These are phyloP conservation scores for Byssoonygena ceratinophila DNA, from an alignment of 2,329 filamentous ascomycete species.

Conservation along the genomic window DNA sequence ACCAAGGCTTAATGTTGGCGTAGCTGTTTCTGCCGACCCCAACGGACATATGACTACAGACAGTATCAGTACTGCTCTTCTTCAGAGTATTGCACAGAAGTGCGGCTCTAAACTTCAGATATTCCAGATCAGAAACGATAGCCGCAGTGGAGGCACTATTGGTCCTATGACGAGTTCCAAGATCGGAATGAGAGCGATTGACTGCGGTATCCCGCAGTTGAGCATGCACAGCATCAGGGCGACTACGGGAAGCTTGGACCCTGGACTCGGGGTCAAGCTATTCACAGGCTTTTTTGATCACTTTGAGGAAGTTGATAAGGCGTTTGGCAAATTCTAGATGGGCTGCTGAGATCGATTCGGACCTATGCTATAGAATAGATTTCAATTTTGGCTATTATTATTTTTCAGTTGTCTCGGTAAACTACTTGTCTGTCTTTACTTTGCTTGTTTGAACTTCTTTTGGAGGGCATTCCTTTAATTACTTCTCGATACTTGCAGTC, in stretches of 20 bases:
- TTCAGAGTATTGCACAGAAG: slow-evolving; percentile 67
- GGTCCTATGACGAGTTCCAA: slow-evolving; percentile 75
- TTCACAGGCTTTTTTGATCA: slow-evolving; percentile 83
- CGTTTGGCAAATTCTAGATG: slow-evolving; percentile 48
- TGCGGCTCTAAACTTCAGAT: slow-evolving; percentile 62
- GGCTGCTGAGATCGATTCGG: background rate
- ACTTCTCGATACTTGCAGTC: too few relatives aligned
- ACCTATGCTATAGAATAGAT: background rate
- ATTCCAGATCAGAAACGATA: slow-evolving; percentile 94
- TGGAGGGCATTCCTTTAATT: too few relatives aligned
- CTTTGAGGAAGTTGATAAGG: slow-evolving; percentile 72
- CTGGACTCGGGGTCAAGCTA: slow-evolving; percentile 73
- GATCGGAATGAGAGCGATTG: slow-evolving; percentile 72
- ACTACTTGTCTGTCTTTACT: too few relatives aligned
- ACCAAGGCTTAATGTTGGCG: slow-evolving; percentile 77
- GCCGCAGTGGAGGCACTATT: slow-evolving; percentile 81
- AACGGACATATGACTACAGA: slow-evolving; percentile 98
- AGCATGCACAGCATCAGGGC: slow-evolving; percentile 91
- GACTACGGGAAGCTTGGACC: slow-evolving; percentile 75
- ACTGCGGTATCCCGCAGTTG: slow-evolving; percentile 81
- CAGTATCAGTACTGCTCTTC: slow-evolving; percentile 67
- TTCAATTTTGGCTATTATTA: background rate
- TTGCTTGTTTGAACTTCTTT: too few relatives aligned
- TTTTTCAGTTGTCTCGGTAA: background rate
- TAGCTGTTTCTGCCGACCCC: slow-evolving; percentile 67